phyloP scores from a whole-genome alignment of 768 basidiomycete genomes.

The Russula dissimulans region DNA sequence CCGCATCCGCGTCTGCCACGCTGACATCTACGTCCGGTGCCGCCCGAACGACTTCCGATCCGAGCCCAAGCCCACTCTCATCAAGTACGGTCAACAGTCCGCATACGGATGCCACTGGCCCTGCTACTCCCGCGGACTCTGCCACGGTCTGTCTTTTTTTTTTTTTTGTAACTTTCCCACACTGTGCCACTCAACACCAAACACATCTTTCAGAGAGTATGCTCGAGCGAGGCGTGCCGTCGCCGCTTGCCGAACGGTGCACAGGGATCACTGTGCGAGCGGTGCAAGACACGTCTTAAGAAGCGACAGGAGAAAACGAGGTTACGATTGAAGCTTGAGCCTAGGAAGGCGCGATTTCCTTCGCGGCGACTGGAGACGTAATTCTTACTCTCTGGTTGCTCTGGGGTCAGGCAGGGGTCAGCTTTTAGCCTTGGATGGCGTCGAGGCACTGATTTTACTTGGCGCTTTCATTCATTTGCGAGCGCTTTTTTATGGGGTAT shows the following conservation, averaged over 20 bases:
- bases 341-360: slow-evolving; percentile 18
- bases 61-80: background rate
- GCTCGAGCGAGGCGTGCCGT: slow-evolving; percentile 32
- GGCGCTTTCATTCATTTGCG: too few relatives aligned
- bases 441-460: background rate
- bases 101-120: background rate
- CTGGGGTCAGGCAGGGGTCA: background rate
- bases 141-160: background rate
- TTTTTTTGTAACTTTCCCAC: background rate
- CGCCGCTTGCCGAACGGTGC: slow-evolving; percentile 27
- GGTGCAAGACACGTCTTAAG: slow-evolving; percentile 38
- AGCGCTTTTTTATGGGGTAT: too few relatives aligned
- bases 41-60: background rate
- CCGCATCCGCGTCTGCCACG: background rate
- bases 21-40: background rate
- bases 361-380: background rate
- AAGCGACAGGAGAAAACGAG: slow-evolving; percentile 37
- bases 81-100: background rate
- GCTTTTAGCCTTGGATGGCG: background rate
- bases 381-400: background rate
- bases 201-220: slow-evolving; percentile 17
- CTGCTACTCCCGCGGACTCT: background rate
- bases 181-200: background rate
- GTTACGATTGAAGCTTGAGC: slow-evolving; percentile 38
- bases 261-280: slow-evolving; percentile 33